phyloP scores from a whole-genome alignment of 371 early-diverging fungal species.

The Nematocida sp. region DNA sequence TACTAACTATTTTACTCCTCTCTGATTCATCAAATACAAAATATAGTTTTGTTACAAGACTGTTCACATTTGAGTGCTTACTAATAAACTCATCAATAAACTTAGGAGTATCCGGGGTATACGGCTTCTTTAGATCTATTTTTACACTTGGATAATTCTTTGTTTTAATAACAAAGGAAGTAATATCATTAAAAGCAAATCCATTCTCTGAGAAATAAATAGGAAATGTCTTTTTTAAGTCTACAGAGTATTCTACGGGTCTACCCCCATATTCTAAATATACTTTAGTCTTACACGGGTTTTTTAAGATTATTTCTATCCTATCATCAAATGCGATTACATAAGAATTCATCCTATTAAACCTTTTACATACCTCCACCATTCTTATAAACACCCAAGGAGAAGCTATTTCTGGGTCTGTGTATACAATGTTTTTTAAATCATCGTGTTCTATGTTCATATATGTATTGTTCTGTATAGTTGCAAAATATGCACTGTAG shows the following conservation, averaged over 20 bases:
- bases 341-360: constrained; percentile 35
- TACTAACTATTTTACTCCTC: constrained; percentile 33
- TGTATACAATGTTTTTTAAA: constrained; percentile 50
- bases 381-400: constrained; percentile 55
- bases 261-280: constrained; percentile 16
- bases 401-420: constrained; percentile 49
- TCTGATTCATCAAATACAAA: constrained; percentile 32
- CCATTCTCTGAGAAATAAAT: constrained; percentile 6
- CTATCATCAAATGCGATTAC: constrained; percentile 23
- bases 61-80: constrained; percentile 4
- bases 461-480: not conserved
- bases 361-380: constrained; percentile 24
- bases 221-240: not conserved
- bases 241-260: not conserved
- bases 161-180: not conserved
- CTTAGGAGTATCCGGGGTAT: not conserved
- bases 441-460: not conserved
- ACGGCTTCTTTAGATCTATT: constrained; percentile 14
- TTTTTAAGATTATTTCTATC: constrained; percentile 38
- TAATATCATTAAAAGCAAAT: constrained; percentile 6
- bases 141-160: not conserved
- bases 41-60: constrained; percentile 36
- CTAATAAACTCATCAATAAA: constrained; percentile 45
- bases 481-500: constrained; percentile 56
- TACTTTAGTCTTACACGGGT: constrained; percentile 13